These are phyloP conservation scores for Scutellaria barbata DNA, from an alignment of 257 asterid species.

Conservation along the genomic window DNA sequence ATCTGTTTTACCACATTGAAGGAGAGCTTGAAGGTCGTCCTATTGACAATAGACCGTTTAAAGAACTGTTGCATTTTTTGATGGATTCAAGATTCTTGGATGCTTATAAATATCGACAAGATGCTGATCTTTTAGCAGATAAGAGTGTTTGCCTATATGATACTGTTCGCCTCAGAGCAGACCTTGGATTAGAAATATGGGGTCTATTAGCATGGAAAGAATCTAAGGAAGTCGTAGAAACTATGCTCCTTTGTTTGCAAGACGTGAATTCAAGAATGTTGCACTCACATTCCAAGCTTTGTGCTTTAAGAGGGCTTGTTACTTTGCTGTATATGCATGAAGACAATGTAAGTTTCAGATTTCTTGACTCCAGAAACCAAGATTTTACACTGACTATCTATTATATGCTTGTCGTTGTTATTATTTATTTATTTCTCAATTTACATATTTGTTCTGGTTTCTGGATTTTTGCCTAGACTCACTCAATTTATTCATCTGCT, in stretches of 20 bases:
- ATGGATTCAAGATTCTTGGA: slow-evolving; percentile 65
- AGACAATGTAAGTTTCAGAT: slow-evolving; percentile 51
- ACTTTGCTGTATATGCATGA: slow-evolving; percentile 62
- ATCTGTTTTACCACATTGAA: slow-evolving; percentile 82
- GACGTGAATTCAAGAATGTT: slow-evolving; percentile 62
- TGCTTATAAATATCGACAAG: slow-evolving; percentile 53
- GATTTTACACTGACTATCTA: slow-evolving; percentile 9
- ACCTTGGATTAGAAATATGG: slow-evolving; percentile 82
- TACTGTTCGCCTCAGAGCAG: slow-evolving; percentile 60
- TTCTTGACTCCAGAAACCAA: slow-evolving; percentile 20
- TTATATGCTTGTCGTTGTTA: slow-evolving; percentile 1
- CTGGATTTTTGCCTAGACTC: slow-evolving; percentile 7
- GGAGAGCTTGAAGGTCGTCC: slow-evolving; percentile 95
- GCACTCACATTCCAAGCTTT: slow-evolving; percentile 65
- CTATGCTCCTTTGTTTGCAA: slow-evolving; percentile 63
- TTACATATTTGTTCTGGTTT: slow-evolving; percentile 8
- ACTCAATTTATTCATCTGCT: slow-evolving; percentile 11
- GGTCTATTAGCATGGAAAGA: slow-evolving; percentile 69
- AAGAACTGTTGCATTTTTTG: slow-evolving; percentile 79
- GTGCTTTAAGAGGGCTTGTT: slow-evolving; percentile 73
- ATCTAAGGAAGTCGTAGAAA: slow-evolving; percentile 69
- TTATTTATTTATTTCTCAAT: not conserved
- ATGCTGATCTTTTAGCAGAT: slow-evolving; percentile 52
- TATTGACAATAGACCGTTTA: slow-evolving; percentile 72
- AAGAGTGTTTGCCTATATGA: slow-evolving; percentile 57